Evolutionary conservation across 2,329 filamentous ascomycete genomes (phyloP).

Genomic region (Coccinonectria pachysandricola): DNA sequence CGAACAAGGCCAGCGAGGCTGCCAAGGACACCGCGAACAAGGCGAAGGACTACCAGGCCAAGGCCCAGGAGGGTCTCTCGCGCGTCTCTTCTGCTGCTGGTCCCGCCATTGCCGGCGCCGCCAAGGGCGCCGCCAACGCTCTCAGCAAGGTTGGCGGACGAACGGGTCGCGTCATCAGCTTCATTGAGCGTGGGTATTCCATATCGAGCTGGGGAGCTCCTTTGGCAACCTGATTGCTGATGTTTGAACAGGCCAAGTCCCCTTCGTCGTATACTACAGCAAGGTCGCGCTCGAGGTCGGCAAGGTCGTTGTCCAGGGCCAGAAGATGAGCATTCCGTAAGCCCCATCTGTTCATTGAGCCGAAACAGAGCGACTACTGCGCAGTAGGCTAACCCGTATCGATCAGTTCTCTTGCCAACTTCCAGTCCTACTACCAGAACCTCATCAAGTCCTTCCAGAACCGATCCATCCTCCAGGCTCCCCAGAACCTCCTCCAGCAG

Average conservation of each 20-base stretch:
- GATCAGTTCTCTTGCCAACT: slow-evolving; percentile 61
- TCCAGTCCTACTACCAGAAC: slow-evolving; percentile 80
- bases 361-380: no score
- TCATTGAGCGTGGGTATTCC: slow-evolving; percentile 69
- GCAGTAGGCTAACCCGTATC: slow-evolving; percentile 7
- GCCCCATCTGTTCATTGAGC: no score
- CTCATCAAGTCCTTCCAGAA: slow-evolving; percentile 61
- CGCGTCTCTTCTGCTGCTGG: slow-evolving; percentile 73
- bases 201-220: neutral
- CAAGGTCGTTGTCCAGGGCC: slow-evolving; percentile 77
- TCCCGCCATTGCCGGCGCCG: slow-evolving; percentile 61
- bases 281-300: slow-evolving; percentile 78
- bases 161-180: slow-evolving; percentile 66
- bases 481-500: slow-evolving; percentile 43
- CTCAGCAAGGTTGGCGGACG: slow-evolving; percentile 72
- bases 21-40: slow-evolving; percentile 30
- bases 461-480: slow-evolving; percentile 45
- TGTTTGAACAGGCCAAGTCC: slow-evolving; percentile 62
- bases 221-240: no score
- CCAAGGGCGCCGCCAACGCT: slow-evolving; percentile 53
- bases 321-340: slow-evolving; percentile 94
- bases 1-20: slow-evolving; percentile 35
- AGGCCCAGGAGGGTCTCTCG: slow-evolving; percentile 75
- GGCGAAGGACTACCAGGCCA: slow-evolving; percentile 35
- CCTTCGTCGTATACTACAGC: slow-evolving; percentile 83